phyloP scores from a whole-genome alignment of 1,139 yeast genomes.

The Pichia sorboxylosa region DNA sequence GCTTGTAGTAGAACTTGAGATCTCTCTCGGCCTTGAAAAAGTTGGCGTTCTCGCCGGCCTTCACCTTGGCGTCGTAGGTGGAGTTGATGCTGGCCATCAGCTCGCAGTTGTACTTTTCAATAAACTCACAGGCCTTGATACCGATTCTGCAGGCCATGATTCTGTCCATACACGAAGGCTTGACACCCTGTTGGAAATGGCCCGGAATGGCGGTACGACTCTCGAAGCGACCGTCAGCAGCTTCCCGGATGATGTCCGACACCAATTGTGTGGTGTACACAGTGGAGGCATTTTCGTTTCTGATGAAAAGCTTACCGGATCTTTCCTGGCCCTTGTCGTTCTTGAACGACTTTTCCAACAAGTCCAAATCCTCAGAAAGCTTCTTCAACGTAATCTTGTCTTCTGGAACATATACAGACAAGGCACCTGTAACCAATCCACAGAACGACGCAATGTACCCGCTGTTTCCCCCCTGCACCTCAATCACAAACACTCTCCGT shows the following conservation, averaged over 20 bases:
- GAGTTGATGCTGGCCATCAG: constrained; percentile 17
- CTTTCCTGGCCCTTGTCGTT: constrained; percentile 72
- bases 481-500: constrained; percentile 90
- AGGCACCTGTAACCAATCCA: constrained; percentile 86
- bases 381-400: constrained; percentile 63
- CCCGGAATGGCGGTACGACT: constrained; percentile 74
- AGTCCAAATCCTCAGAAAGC: constrained; percentile 65
- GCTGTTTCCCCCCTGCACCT: constrained; percentile 93
- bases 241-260: constrained; percentile 58
- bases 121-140: constrained; percentile 56
- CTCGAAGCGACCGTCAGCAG: constrained; percentile 56
- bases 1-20: constrained; percentile 21
- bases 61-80: background rate
- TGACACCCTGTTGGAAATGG: constrained; percentile 73
- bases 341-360: constrained; percentile 56
- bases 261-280: constrained; percentile 57
- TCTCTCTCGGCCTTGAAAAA: background rate
- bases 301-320: constrained; percentile 62
- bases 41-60: background rate
- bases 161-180: constrained; percentile 73
- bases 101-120: constrained; percentile 33
- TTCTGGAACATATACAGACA: constrained; percentile 90
- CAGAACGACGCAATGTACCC: constrained; percentile 87
- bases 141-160: constrained; percentile 62
- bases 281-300: constrained; percentile 58